Evolutionary conservation across 257 asterid species (phyloP), one percentile per base, ranked within the genome.

Genomic region (Linaria vulgaris): DNA sequence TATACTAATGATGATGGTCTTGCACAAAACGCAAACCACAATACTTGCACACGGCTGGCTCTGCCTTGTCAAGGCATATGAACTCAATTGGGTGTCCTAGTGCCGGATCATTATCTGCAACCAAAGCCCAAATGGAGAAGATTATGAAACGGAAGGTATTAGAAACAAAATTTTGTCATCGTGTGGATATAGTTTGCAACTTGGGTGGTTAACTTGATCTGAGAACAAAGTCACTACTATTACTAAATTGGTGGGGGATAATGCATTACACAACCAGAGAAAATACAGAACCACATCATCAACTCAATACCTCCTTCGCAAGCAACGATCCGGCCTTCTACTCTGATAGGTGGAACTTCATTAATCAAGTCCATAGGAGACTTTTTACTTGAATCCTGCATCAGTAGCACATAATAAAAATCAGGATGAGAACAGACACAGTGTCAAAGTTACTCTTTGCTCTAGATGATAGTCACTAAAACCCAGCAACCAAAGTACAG

Each of bases 221-320:
- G n/a, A n/a, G n/a, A n/a, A n/a, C n/a, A n/a, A n/a, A n/a, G n/a
- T n/a, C n/a, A n/a, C n/a, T n/a, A n/a, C n/a, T n/a, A n/a, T n/a
- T n/a, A n/a, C n/a, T n/a, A n/a, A n/a, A n/a, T n/a, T n/a, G n/a
- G n/a, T n/a, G n/a, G n/a, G n/a, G n/a, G n/a, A n/a, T n/a, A n/a
- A n/a, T n/a, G n/a, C n/a, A n/a, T n/a, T n/a, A n/a, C 17, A 13
- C 12, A 24, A 54, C 21, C 41, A 25, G 6, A 37, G 59, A 17
- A 27, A 45, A 21, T 63, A 24, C 43, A 53, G 54, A 8, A 21
- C 24, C 34, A 63, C 52, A 43, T 13, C 9, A n/a, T 14, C 44
- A n/a, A n/a, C n/a, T n/a, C n/a, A n/a, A n/a, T n/a, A 89, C 99
- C 96, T 81, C 99, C 97, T 82, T 90, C 99, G 63, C 97, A 89